These are phyloP conservation scores for Ajuga reptans DNA, from an alignment of 305 asterid species.

Conservation along the genomic window DNA sequence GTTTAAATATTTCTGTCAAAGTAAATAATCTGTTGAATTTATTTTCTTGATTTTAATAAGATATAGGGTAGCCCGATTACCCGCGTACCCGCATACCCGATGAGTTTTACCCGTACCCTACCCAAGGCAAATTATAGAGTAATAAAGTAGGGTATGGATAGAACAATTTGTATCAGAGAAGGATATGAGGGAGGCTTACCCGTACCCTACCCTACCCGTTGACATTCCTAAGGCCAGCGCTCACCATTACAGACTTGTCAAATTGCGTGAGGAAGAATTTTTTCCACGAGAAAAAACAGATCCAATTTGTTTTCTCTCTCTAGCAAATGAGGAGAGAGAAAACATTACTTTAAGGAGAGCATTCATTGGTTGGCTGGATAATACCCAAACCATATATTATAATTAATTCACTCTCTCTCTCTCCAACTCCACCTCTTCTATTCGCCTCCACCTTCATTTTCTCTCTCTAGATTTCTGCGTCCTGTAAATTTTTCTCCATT, in stretches of 20 bases:
- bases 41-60: too few species aligned
- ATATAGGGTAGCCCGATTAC: too few species aligned
- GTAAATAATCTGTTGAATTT: too few species aligned
- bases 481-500: background rate
- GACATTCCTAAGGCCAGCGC: too few species aligned
- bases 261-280: background rate
- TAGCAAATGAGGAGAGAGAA: background rate
- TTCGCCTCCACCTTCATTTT: background rate
- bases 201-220: too few species aligned
- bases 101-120: too few species aligned
- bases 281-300: background rate
- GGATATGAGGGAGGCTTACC: too few species aligned
- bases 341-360: background rate
- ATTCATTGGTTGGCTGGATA: constrained; percentile 12
- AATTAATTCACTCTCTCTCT: constrained; percentile 7
- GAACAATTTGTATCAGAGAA: too few species aligned
- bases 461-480: constrained; percentile 21
- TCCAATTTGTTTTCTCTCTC: background rate
- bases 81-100: too few species aligned
- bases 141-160: too few species aligned
- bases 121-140: too few species aligned
- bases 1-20: too few species aligned
- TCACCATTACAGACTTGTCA: background rate
- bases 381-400: background rate
- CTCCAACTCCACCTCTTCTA: background rate